phyloP scores from a whole-genome alignment of 169 alveolate genomes.

The Blepharisma undulans region DNA sequence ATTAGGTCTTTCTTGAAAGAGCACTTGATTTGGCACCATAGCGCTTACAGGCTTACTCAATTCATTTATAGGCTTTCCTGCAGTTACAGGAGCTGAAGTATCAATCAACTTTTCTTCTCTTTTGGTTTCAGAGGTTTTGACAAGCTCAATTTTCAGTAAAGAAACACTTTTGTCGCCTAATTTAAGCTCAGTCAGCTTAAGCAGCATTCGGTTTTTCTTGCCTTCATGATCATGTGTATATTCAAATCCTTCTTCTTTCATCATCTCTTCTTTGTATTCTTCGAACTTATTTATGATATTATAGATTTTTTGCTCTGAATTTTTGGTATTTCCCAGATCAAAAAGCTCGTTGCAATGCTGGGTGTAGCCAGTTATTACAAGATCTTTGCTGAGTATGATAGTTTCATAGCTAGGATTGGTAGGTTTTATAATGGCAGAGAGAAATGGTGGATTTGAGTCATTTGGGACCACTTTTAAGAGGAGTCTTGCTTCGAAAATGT shows the following conservation, averaged over 20 bases:
- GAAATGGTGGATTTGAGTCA: slow-evolving; percentile 19
- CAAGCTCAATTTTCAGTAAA: slow-evolving; percentile 13
- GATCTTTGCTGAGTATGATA: not conserved
- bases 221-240: not conserved
- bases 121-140: not conserved
- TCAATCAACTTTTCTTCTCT: not conserved
- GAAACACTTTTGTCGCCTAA: not conserved
- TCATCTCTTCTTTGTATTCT: slow-evolving; percentile 21
- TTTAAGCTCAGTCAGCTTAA: not conserved
- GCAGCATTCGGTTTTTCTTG: not conserved
- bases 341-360: slow-evolving; percentile 7
- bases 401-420: slow-evolving; percentile 24
- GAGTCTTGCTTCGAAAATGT: not conserved
- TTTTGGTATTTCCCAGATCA: slow-evolving; percentile 10
- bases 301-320: slow-evolving; percentile 1
- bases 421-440: slow-evolving; percentile 24
- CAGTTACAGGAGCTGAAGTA: not conserved
- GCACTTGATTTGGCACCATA: not conserved
- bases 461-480: slow-evolving; percentile 30
- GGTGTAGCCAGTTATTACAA: slow-evolving; percentile 18
- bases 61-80: not conserved
- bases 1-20: not conserved
- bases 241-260: slow-evolving; percentile 26
- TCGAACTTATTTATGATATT: slow-evolving; percentile 12
- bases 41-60: slow-evolving; percentile 25